Evolutionary conservation across 2,329 filamentous ascomycete species (phyloP), one percentile per base, ranked within the genome.

Genomic region (Microdochium bolleyi): DNA sequence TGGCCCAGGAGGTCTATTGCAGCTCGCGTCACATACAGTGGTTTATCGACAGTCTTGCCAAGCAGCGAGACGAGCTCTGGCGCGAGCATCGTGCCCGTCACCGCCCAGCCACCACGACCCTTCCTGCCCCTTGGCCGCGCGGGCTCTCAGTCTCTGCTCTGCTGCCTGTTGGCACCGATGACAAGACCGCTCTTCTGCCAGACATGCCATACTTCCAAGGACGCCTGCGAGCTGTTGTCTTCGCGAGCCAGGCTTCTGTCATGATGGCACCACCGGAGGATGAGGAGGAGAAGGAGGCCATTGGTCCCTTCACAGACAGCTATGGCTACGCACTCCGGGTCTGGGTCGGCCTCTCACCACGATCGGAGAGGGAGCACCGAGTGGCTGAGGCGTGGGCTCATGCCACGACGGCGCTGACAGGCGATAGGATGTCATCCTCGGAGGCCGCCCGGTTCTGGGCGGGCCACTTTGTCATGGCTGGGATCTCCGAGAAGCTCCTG

Each of bases 11-110:
- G 3, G 7, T 24, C 22, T 22, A 25, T 19, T 27, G 30, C 44
- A 19, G 14, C 16, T 53, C 7, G 22, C 46, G 2, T 25, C 53
- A n/a, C 21, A 37, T 25, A 16, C 53, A 54, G 50, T 44, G 48
- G 25, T 61, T 63, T 38, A 48, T 63, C 19, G 56, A 64, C 48
- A 30, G 51, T 13, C 57, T 62, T 21, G 56, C 52, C 10, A 38
- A 54, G 38, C 50, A 50, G 9, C 56, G 62, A 3, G 57, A 64
- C 34, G 49, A 56, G 37, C 46, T 63, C 3, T 64, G 53, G 55
- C 49, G 21, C 22, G 49, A 54, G 34, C 49, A 53, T 32, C 54
- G 55, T 46, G 25, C 41, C 16, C 49, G 48, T 21, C 38, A 24
- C 2, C 24, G 51, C 21, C 57, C 56, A 24, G 24, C 51, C 34